Evolutionary conservation across 2,329 filamentous ascomycete species (phyloP), one percentile per base, ranked within the genome.

Genomic region (Fusarium anthophilum): DNA sequence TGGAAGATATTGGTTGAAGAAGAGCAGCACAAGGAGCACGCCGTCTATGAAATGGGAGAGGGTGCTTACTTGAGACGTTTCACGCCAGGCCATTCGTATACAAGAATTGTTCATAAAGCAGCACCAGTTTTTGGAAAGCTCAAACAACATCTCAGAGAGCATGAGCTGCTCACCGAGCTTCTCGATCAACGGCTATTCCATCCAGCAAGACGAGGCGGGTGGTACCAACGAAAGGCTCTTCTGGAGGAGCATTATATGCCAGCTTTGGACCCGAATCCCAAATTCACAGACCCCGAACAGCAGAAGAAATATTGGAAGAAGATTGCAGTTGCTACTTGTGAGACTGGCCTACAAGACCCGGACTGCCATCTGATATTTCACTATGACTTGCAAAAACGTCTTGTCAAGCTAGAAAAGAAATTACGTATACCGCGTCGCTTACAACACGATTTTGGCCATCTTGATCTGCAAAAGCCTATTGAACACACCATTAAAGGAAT

Each of bases 241-340:
- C 83, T 99, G 5, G 96, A 99, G 84, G 96, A 99, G 81, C 95
- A 97, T 80, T 98, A 99, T 81, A 95, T 98, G 93, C 88, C 91
- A 78, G 85, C 87, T 9, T 80, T 93, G 11, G 87, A 85, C 37
- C 84, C 88, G 1, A 81, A 81, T 5, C 81, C 82, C 0, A 75
- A 76, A 5, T 82, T 81, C 10, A 66, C 78, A 8, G 81, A 86
- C 39, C 48, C 78, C 8, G 87, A 87, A 35, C 79, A 83, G 58
- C 92, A 93, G 79, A 96, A 94, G 83, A 96, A 92, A 77, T 88
- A 93, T 74, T 99, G 95, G 95, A 94, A 92, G 79, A 87, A 89
- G 14, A 87, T 91, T 26, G 94, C 96, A 1, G 86, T 94, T 8
- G 84, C 86, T 13, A 99, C 96, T 0, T 98, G 96, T 79, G 95